Evolutionary conservation across 768 basidiomycete species (phyloP), one percentile per base, ranked within the genome.

Genomic region (Suillus variegatus): DNA sequence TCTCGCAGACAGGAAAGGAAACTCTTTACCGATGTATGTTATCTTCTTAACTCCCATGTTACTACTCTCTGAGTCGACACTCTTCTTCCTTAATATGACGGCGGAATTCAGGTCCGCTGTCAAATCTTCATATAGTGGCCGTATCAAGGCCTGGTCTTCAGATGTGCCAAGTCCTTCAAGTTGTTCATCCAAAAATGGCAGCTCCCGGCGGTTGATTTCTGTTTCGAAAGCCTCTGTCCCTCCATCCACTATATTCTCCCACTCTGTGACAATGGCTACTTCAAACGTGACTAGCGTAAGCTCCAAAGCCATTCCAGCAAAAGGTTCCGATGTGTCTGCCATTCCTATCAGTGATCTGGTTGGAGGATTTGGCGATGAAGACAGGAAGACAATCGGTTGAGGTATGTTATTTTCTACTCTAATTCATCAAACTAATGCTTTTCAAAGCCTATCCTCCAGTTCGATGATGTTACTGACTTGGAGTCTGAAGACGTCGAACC

Each of bases 81-180:
- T 64, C 22, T 64, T 64, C 41, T 64, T 64, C 43, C 51, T 64
- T 25, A 47, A 47, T 22, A 4, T 64, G 22, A 57, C 58, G 3
- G n/a, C n/a, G n/a, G 46, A 47, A 47, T 47, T 47, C 10, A 47
- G 46, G 46, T 47, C n/a, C 0, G 10, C 46, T n/a, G n/a, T 47
- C 9, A 47, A 47, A 47, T 10, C 46, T 47, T 47, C 46, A 47
- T n/a, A 10, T n/a, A 5, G n/a, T 47, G 46, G 46, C 8, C 46
- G 9, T n/a, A n/a, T 47, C 46, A 47, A 47, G 46, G 46, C 46
- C 46, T 47, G 46, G 46, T n/a, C 46, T 47, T 47, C 46, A 47
- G 46, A 47, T 10, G 6, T 47, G 4, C 46, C 46, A n/a, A 47
- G 46, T n/a, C 46, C 46, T 47, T 18, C 46, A n/a, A 47, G 46